Evolutionary conservation across 139 green algal genomes (phyloP), one percentile per base, ranked within the genome.

Genomic region (Chlamydomonas sphaeroides): DNA sequence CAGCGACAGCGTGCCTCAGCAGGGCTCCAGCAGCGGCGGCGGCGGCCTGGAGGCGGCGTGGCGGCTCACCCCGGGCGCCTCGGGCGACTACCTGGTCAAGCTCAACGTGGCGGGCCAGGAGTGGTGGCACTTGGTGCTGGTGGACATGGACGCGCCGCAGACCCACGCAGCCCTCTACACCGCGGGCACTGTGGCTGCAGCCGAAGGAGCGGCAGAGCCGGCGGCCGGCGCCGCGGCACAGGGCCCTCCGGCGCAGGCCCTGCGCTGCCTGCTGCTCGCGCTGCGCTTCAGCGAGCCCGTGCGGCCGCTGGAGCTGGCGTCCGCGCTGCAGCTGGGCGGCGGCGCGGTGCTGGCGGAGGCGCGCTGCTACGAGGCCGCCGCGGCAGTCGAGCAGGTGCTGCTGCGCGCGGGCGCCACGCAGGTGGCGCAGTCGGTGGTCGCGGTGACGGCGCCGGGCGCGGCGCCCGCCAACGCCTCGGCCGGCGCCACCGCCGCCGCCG

Each of bases 121-220:
- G n/a, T 75, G 68, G 68, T 75, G 53, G 41, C 68, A 42, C 26
- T 75, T 42, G 68, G 68, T 75, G 68, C 3, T 38, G 7, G 68
- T 75, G 30, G 68, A 75, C 32, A 41, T 75, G 10, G 68, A 75
- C 5, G 42, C 41, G 21, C 68, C 68, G 28, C 23, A 5, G 28
- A 11, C 42, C 15, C n/a, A 21, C 17, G 68, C 26, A 5, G 21
- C 25, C 23, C 66, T 72, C 20, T 72, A 30, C 66, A 26, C 53
- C 18, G 48, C 66, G 36, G 53, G 53, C 36, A n/a, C n/a, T n/a
- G n/a, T n/a, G n/a, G n/a, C n/a, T n/a, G 36, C 26, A 11, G 25
- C 66, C 11, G 11, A 21, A 14, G 11, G 11, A 14, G 14, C 10
- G 11, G 10, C 45, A 10, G 45, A 53, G 45, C 45, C n/a, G n/a